These are phyloP conservation scores for Ceratobasidium sp. DNA, from an alignment of 1,284 basidiomycete species.

Conservation along the genomic window DNA sequence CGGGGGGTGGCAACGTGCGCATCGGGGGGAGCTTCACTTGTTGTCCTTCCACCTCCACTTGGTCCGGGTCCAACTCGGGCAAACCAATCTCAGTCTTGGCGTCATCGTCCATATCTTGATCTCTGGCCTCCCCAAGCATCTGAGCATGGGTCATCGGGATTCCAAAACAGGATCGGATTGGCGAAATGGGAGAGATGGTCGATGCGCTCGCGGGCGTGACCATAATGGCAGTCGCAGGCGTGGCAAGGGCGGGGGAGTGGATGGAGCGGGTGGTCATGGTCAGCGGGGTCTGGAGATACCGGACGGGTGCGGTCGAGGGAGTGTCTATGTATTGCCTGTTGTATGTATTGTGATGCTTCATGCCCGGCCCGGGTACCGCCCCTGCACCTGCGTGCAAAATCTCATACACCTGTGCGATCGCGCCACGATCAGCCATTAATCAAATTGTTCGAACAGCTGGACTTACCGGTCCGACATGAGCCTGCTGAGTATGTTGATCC, in stretches of 20 bases:
- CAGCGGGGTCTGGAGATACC: neutral
- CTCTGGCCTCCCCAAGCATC: neutral
- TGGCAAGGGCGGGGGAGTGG: neutral
- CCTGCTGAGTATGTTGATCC: neutral
- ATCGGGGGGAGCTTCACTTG: too few relatives aligned
- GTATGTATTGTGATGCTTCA: neutral
- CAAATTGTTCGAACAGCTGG: neutral
- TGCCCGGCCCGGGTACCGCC: neutral
- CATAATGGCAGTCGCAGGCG: neutral
- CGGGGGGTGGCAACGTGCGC: too few relatives aligned
- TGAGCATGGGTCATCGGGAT: conserved; percentile 7
- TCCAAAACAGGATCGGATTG: neutral
- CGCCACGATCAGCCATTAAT: neutral
- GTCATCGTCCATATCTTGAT: too few relatives aligned
- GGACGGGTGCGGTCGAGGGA: neutral
- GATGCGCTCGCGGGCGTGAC: conserved; percentile 1
- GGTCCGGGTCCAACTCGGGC: too few relatives aligned
- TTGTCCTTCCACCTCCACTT: too few relatives aligned
- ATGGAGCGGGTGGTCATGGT: neutral
- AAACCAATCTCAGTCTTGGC: conserved; percentile 3
- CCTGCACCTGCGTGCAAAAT: neutral
- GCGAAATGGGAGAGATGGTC: conserved; percentile 10
- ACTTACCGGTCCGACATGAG: conserved; percentile 16
- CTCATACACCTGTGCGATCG: conserved; percentile 3
- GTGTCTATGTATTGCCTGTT: neutral